Percentiles rank a stretch among this genome's conserved stretches.
These are phyloP conservation scores for Fraxinus greggii DNA, from an alignment of 305 asterid genomes.

Conservation along the genomic window DNA sequence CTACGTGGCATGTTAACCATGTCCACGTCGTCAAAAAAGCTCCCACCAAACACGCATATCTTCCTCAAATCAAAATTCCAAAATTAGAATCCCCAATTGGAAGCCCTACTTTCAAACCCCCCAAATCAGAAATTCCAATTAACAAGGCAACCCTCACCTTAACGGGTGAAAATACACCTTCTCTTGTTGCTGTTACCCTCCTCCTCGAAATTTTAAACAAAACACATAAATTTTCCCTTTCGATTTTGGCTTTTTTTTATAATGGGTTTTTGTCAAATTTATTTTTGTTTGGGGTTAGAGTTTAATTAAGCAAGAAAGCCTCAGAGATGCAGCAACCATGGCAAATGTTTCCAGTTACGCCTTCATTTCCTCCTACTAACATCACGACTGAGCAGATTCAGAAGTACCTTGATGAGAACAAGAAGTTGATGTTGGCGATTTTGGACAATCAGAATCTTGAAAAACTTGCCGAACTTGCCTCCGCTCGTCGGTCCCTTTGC, in stretches of 20 bases:
- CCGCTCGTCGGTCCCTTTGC: no score
- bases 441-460: conserved; percentile 90
- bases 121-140: no score
- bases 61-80: no score
- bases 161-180: neutral
- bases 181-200: neutral
- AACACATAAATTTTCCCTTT: neutral
- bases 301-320: neutral
- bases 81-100: no score
- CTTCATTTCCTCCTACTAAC: conserved; percentile 40
- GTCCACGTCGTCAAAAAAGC: no score
- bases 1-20: no score
- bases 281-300: neutral
- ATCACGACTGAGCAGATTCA: conserved; percentile 55
- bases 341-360: conserved; percentile 40
- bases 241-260: neutral
- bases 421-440: conserved; percentile 84
- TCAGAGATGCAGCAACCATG: conserved; percentile 41
- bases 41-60: no score
- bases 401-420: conserved; percentile 91
- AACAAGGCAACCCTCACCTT: neutral
- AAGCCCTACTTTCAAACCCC: no score
- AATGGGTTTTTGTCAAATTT: neutral
- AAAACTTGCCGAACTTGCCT: conserved; percentile 59
- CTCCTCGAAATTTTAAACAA: neutral